phyloP scores from a whole-genome alignment of 2,329 filamentous ascomycete genomes.

The Phaeosphaeriaceae sp. region DNA sequence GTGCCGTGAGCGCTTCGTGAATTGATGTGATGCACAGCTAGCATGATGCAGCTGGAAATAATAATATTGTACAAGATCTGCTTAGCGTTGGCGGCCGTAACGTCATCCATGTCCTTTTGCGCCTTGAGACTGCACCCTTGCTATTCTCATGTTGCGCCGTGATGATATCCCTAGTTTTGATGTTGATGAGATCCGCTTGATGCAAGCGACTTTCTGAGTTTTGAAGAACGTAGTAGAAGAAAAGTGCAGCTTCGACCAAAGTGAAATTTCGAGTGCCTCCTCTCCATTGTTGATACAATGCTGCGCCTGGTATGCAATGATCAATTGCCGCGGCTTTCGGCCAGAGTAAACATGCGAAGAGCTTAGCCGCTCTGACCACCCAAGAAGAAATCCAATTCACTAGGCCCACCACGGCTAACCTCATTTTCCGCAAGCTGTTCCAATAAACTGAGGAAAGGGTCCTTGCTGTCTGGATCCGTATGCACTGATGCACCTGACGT shows the following conservation, averaged over 20 bases:
- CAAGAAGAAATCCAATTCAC: constrained; percentile 81
- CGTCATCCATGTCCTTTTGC: constrained; percentile 16
- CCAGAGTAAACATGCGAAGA: constrained; percentile 7
- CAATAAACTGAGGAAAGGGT: constrained; percentile 79
- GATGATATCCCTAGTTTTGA: constrained; percentile 8
- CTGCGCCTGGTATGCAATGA: not conserved
- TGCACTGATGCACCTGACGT: constrained; percentile 49
- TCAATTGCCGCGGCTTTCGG: constrained; percentile 1
- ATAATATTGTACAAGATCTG: constrained; percentile 28
- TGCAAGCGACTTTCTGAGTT: constrained; percentile 16
- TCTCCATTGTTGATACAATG: not conserved
- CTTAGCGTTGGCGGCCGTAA: constrained; percentile 19
- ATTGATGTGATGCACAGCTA: constrained; percentile 6
- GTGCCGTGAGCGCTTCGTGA: not conserved
- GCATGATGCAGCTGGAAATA: constrained; percentile 9
- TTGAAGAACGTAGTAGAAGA: constrained; percentile 20
- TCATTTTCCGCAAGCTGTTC: constrained; percentile 87
- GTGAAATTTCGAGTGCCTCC: not conserved
- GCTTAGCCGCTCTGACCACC: constrained; percentile 40
- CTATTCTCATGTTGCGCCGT: constrained; percentile 18
- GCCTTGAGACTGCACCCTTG: constrained; percentile 9
- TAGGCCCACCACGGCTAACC: constrained; percentile 71
- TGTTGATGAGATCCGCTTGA: not conserved
- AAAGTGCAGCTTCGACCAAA: constrained; percentile 8
- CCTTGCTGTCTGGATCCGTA: constrained; percentile 67